Base-by-base conservation (phyloP, 2,329 filamentous ascomycete genomes). In the Dothistroma pini region DNA sequence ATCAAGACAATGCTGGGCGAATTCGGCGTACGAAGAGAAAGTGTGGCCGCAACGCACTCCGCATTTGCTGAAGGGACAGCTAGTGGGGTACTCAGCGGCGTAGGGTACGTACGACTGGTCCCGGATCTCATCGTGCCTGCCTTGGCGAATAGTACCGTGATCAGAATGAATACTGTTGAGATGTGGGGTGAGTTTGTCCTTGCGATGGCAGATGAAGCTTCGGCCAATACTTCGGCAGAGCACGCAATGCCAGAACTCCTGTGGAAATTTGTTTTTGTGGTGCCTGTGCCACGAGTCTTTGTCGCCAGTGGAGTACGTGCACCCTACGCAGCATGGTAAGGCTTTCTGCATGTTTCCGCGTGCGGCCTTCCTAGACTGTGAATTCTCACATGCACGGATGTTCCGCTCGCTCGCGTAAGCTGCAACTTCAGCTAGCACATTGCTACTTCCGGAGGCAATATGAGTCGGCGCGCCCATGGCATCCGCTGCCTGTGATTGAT, bases 191-290 rank as follows among this genome's bases (percentile, higher is more conserved):
- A 55, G 29, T 21, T 59, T 54, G 22, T 59, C 44, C 21, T 38
- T 25, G 16, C 57, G 52, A 21, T 50, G 38, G 44, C 57, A 59
- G 41, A 59, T 55, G 38, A 59, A 59, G 9, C 8, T 16, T 16
- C n/a, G 22, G 11, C 19, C 21, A 16, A 34, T 16, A 3, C 10
- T 11, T 19, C 41, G 25, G 41, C 57, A 59, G 21, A 50, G 35
- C 11, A 21, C 21, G 38, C 57, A 59, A 32, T 55, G 51, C 57
- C 57, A 59, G 44, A 59, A 59, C 6, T 59, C 50, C 31, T 50
- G 50, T 12, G 51, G 57, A 19, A 49, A 59, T 34, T 54, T 59
- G 51, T 32, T 55, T 35, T 31, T 19, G 14, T 55, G 16, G 34
- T 59, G 52, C 8, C 51, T n/a, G 12, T 49, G 35, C 51, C 50